phyloP scores from a whole-genome alignment of 352 stramenopile species.

The Phytophthora vignae region DNA sequence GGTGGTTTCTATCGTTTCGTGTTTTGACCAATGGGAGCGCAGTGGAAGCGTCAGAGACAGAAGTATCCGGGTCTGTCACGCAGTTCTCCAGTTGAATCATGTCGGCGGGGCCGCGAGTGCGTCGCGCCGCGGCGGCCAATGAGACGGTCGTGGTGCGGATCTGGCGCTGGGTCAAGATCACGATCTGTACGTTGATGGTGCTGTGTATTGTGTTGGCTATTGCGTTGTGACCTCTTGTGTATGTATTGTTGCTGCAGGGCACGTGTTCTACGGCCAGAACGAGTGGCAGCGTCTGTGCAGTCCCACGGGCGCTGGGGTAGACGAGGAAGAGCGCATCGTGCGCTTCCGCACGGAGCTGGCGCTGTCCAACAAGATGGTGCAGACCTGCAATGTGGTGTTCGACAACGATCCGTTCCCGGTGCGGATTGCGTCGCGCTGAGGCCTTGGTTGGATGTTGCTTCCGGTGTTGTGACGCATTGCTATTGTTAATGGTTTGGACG shows the following conservation, averaged over 20 bases:
- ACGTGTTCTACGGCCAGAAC: slow-evolving; percentile 70
- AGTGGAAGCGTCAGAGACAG: not conserved
- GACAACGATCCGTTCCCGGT: slow-evolving; percentile 79
- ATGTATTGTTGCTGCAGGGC: slow-evolving; percentile 34
- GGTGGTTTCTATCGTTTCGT: not conserved
- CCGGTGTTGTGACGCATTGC: not conserved
- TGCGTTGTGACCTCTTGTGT: slow-evolving; percentile 4
- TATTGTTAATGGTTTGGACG: not conserved
- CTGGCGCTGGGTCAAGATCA: slow-evolving; percentile 79
- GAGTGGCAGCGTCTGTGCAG: slow-evolving; percentile 80
- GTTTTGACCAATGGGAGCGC: not conserved
- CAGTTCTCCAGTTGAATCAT: slow-evolving; percentile 28
- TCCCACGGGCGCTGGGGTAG: slow-evolving; percentile 40
- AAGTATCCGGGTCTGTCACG: slow-evolving; percentile 2
- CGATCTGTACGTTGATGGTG: slow-evolving; percentile 44
- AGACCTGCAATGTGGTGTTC: slow-evolving; percentile 84
- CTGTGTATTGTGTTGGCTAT: not conserved
- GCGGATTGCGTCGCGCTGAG: slow-evolving; percentile 1
- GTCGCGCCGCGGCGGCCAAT: slow-evolving; percentile 63
- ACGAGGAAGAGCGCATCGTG: slow-evolving; percentile 70
- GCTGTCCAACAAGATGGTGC: slow-evolving; percentile 65
- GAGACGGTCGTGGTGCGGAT: slow-evolving; percentile 61
- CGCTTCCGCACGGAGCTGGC: slow-evolving; percentile 80
- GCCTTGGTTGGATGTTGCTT: not conserved
- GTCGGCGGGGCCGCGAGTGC: slow-evolving; percentile 63